Evolutionary conservation across 2,329 filamentous ascomycete species (phyloP).

Genomic region (Elsinoe arachidis): DNA sequence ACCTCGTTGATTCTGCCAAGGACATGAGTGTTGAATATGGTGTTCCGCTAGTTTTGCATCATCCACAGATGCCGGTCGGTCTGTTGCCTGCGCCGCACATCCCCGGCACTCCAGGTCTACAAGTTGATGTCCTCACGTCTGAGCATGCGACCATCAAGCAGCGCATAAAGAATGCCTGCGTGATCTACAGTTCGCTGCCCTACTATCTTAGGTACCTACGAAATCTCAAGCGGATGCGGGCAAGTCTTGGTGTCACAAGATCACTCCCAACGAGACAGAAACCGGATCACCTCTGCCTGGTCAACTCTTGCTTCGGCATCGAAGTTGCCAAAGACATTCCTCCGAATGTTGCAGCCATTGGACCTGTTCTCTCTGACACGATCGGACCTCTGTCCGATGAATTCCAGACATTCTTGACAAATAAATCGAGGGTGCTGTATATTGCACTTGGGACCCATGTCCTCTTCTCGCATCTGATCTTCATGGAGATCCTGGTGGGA

Average conservation of each 20-base stretch:
- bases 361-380: not conserved
- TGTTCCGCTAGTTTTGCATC: not conserved
- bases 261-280: not conserved
- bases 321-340: not conserved
- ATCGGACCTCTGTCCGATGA: not conserved
- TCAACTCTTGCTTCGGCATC: not conserved
- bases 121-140: not conserved
- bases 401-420: not conserved
- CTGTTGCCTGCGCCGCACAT: not conserved
- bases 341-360: not conserved
- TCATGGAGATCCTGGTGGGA: not conserved
- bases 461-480: not conserved
- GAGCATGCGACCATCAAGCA: not conserved
- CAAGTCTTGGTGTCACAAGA: not conserved
- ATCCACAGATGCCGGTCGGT: not conserved
- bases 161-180: not conserved
- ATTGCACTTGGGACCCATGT: not conserved
- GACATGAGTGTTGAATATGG: not conserved
- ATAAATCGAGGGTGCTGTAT: not conserved
- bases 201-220: not conserved
- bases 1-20: not conserved
- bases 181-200: not conserved
- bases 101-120: not conserved
- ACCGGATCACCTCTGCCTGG: not conserved
- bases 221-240: not conserved